Evolutionary conservation across 2,329 filamentous ascomycete species (phyloP).

Genomic region (Hypoxylon sp.): DNA sequence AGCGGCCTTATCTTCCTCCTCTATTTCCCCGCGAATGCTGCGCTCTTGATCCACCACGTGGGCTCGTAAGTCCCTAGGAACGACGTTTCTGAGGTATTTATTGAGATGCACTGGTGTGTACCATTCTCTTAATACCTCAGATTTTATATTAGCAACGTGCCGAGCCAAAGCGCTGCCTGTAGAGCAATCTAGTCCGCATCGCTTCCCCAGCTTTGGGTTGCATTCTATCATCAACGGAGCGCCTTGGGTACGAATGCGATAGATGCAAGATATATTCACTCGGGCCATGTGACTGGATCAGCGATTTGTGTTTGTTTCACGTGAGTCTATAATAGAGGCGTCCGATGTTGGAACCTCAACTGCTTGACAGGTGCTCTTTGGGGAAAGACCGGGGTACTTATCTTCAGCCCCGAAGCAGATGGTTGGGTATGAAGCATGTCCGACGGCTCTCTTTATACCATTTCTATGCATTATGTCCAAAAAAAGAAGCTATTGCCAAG

Average conservation of each 20-base stretch:
- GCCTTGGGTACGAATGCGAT: conserved; percentile 23
- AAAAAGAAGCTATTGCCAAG: conserved; percentile 46
- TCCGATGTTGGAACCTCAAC: conserved; percentile 12
- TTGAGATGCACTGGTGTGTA: conserved; percentile 8
- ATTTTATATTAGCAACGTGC: conserved; percentile 22
- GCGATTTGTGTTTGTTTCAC: conserved; percentile 21
- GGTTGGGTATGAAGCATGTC: conserved; percentile 26
- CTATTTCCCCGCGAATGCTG: conserved; percentile 41
- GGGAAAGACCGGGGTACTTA: conserved; percentile 32
- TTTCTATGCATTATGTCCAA: conserved; percentile 24
- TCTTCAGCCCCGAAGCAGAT: conserved; percentile 23
- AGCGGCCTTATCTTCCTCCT: conserved; percentile 32
- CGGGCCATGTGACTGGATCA: conserved; percentile 32
- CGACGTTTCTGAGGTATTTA: conserved; percentile 41
- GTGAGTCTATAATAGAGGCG: conserved; percentile 17
- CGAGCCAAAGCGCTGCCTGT: conserved; percentile 19
- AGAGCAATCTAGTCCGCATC: conserved; percentile 15
- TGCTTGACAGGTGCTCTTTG: conserved; percentile 28
- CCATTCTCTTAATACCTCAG: conserved; percentile 36
- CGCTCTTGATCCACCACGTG: conserved; percentile 40
- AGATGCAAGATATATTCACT: conserved; percentile 20
- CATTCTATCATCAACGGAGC: conserved; percentile 22
- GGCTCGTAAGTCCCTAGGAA: conserved; percentile 16
- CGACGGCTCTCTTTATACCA: conserved; percentile 27
- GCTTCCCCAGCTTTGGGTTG: conserved; percentile 39